phyloP scores from a whole-genome alignment of 2,329 filamentous ascomycete species.

The Thelonectria discophora region DNA sequence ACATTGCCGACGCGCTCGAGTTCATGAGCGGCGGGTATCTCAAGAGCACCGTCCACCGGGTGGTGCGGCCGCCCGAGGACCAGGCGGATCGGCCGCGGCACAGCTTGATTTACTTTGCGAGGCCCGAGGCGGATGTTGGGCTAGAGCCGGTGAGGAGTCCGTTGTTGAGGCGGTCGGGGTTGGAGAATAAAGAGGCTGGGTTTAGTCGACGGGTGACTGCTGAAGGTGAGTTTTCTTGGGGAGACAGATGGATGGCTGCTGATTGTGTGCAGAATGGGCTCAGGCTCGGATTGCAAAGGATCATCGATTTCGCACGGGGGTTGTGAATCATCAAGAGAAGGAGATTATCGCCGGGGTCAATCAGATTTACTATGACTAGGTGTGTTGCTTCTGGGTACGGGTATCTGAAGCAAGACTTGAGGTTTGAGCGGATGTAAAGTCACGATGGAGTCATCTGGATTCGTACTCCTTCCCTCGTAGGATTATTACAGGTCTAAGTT shows the following conservation, averaged over 20 bases:
- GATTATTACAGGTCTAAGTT: too few relatives aligned
- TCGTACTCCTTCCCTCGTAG: too few relatives aligned
- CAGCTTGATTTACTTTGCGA: slow-evolving; percentile 56
- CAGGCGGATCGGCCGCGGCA: slow-evolving; percentile 54
- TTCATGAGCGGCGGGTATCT: slow-evolving; percentile 58
- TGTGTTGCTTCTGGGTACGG: too few relatives aligned
- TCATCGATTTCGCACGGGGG: slow-evolving; percentile 15
- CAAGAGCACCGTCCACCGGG: slow-evolving; percentile 55
- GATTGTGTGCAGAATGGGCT: slow-evolving; percentile 14
- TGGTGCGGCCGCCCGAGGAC: slow-evolving; percentile 54
- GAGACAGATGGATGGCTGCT: background rate
- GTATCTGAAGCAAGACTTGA: too few relatives aligned
- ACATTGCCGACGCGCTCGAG: slow-evolving; percentile 59
- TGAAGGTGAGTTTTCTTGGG: background rate
- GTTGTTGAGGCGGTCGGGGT: slow-evolving; percentile 7
- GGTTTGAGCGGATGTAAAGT: background rate
- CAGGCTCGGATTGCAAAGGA: slow-evolving; percentile 19
- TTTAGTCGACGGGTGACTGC: slow-evolving; percentile 18
- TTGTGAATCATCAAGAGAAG: slow-evolving; percentile 14
- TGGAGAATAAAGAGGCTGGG: slow-evolving; percentile 5
- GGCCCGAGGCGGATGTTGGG: slow-evolving; percentile 44
- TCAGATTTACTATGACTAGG: slow-evolving; percentile 8
- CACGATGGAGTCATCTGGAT: background rate
- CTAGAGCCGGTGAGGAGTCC: slow-evolving; percentile 11
- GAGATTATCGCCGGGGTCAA: slow-evolving; percentile 20